Conservation (phyloP, 2,329 filamentous ascomycete species). For the Phyllosticta citriasiana region DNA sequence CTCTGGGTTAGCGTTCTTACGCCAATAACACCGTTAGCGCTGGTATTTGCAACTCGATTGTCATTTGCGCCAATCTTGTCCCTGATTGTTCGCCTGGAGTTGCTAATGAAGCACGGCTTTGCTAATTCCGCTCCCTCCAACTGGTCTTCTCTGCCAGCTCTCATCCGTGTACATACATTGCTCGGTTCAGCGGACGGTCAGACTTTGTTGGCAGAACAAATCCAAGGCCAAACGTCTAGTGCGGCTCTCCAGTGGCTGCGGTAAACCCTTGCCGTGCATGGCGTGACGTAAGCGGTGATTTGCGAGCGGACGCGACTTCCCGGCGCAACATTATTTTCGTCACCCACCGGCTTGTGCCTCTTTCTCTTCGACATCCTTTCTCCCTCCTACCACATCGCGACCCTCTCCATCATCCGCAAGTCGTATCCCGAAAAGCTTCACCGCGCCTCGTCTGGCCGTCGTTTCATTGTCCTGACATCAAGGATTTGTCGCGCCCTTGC, state of each 20-base stretch:
- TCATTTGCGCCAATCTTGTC: no score
- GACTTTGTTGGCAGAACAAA: no score
- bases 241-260: background rate
- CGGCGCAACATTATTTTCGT: conserved; percentile 8
- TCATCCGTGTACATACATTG: no score
- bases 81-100: no score
- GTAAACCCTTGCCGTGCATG: background rate
- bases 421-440: background rate
- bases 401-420: background rate
- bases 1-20: background rate
- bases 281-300: conserved; percentile 6
- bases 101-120: no score
- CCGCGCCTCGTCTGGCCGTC: background rate
- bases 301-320: conserved; percentile 4
- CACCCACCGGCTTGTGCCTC: background rate
- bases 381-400: background rate
- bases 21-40: background rate
- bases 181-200: no score
- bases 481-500: background rate
- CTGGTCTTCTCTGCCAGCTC: no score
- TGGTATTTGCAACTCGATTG: no score
- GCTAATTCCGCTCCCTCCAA: no score
- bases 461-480: background rate
- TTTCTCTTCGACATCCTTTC: background rate
- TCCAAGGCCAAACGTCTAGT: background rate